phyloP scores from a whole-genome alignment of 495 filamentous ascomycete species.

The Penicillium canariense region DNA sequence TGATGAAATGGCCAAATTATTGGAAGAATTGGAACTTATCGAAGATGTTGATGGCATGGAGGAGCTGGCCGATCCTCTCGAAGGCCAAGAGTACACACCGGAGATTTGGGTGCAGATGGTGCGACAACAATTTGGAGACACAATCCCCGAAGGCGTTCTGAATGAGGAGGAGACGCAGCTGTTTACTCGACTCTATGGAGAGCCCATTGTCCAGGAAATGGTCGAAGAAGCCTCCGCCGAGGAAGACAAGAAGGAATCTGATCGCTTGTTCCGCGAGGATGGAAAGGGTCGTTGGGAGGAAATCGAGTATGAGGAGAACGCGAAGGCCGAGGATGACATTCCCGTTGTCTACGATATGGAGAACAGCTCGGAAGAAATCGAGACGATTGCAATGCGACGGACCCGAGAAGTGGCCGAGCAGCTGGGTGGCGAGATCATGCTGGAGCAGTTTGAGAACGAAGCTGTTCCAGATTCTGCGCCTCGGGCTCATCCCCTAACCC shows the following conservation, averaged over 20 bases:
- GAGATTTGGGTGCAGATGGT: constrained; percentile 68
- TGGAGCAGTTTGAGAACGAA: constrained; percentile 47
- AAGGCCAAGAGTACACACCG: constrained; percentile 39
- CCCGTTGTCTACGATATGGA: constrained; percentile 45
- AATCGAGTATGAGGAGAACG: constrained; percentile 46
- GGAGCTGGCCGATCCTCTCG: constrained; percentile 24
- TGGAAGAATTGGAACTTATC: constrained; percentile 36
- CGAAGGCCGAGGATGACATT: constrained; percentile 24
- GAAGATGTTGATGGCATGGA: constrained; percentile 25
- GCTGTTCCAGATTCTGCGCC: constrained; percentile 45
- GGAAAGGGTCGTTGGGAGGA: constrained; percentile 60
- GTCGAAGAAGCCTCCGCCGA: constrained; percentile 27
- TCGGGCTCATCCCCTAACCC: constrained; percentile 63
- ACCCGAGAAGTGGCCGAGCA: constrained; percentile 47
- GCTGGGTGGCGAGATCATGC: constrained; percentile 47
- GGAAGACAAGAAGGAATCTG: constrained; percentile 34
- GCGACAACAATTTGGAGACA: constrained; percentile 72
- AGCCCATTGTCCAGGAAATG: constrained; percentile 49
- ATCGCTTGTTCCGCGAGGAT: constrained; percentile 54
- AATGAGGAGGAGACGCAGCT: constrained; percentile 65
- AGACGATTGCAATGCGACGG: constrained; percentile 36
- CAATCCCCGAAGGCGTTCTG: constrained; percentile 70
- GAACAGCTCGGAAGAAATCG: constrained; percentile 21
- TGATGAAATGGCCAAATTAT: constrained; percentile 30
- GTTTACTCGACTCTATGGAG: constrained; percentile 80